Evolutionary conservation across 2,329 filamentous ascomycete species (phyloP).

Genomic region (Botrytis fabae): DNA sequence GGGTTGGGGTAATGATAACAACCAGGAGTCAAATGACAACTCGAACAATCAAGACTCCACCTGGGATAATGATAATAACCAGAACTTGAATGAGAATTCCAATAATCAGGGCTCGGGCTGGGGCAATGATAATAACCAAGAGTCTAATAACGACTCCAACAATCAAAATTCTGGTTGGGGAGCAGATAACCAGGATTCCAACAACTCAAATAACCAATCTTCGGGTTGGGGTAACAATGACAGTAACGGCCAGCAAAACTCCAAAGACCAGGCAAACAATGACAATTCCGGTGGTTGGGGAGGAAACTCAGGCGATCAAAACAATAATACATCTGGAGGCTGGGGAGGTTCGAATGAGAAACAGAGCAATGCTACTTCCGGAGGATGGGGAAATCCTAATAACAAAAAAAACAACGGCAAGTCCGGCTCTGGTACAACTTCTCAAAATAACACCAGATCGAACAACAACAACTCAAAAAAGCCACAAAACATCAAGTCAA

Average conservation of each 20-base stretch:
- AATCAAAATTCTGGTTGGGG: slow-evolving; percentile 13
- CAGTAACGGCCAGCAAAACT: not conserved
- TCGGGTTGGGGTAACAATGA: slow-evolving; percentile 16
- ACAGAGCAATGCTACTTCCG: slow-evolving; percentile 15
- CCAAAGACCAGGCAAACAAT: slow-evolving; percentile 5
- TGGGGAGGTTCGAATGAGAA: slow-evolving; percentile 14
- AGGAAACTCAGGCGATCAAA: not conserved
- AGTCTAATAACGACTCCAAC: slow-evolving; percentile 19
- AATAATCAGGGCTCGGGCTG: slow-evolving; percentile 11
- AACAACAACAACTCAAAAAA: slow-evolving; percentile 13
- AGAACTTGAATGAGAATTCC: slow-evolving; percentile 22
- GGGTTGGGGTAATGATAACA: not conserved
- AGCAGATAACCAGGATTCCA: slow-evolving; percentile 12
- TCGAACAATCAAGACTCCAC: slow-evolving; percentile 9
- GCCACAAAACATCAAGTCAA: not conserved
- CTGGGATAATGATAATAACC: slow-evolving; percentile 25
- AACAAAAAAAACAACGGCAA: slow-evolving; percentile 19
- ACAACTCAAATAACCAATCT: slow-evolving; percentile 1
- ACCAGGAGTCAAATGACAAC: slow-evolving; percentile 15
- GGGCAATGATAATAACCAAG: slow-evolving; percentile 10
- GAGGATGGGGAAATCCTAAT: slow-evolving; percentile 13
- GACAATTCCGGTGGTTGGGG: slow-evolving; percentile 27
- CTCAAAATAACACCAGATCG: not conserved
- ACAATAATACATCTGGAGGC: not conserved
- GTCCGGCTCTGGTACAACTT: slow-evolving; percentile 24